Base-by-base conservation (phyloP, 768 basidiomycete genomes). In the Termitomyces sp. region DNA sequence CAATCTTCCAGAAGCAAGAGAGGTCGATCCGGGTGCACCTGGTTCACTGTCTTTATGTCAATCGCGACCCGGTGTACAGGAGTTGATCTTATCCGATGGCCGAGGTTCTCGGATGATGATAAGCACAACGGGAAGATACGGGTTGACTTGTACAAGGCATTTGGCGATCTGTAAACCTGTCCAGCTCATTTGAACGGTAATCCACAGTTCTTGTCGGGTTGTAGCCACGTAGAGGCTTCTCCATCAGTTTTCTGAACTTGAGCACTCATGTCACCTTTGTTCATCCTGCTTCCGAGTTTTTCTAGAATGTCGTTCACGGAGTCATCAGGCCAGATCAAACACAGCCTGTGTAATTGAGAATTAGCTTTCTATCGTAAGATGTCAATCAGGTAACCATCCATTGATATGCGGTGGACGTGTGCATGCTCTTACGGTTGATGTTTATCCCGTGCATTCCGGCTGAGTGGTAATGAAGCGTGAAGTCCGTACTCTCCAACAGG, bases 391-490 rank as follows among this genome's bases (percentile, higher is more conserved):
- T 55, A 18, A 16, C 31, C 20, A 47, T 8, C 15, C 7, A 36
- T 9, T 22, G 6, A 55, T 45, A 2, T 41, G 18, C 42, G 20
- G n/a, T 7, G 74, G 75, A 72, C 33, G 73, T 76, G 60, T 75
- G 72, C 50, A 75, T 73, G 63, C 72, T 76, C 24, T 70, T 74
- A 66, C 75, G 75, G 58, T 76, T 74, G n/a, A 77, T 63, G 59
- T 75, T 73, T 63, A 75, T 55, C n/a, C 75, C 55, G 37, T 73
- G 68, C 64, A 71, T 69, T 44, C 73, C 72, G 39, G 31, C 72
- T 57, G 9, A 72, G 70, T 27, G 67, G 70, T 20, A 72, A 67
- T 50, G 55, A 30, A 74, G 60, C 24, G 76, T 33, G 55, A 71
- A 69, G 57, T 73, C 73, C 6, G 68, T 65, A 8, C 75, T 64